Percentiles rank a stretch among this genome's conserved stretches.
Evolutionary conservation across 192 early-diverging fungal species (phyloP).

Genomic region (Coemansia sp.): DNA sequence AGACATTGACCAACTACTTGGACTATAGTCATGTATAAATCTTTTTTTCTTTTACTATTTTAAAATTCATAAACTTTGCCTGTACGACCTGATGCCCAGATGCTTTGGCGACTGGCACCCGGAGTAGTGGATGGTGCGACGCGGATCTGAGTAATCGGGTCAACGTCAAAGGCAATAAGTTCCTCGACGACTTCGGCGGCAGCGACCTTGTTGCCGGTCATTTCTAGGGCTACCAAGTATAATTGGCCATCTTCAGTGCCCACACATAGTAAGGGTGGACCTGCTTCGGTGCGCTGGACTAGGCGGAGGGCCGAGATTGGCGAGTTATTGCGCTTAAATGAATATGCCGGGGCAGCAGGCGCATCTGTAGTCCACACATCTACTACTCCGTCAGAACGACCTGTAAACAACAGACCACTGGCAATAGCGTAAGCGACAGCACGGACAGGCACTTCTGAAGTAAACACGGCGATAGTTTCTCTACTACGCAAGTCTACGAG

Average conservation of each 20-base stretch:
- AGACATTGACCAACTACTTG: constrained; percentile 27
- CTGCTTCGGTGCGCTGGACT: constrained; percentile 16
- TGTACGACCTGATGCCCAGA: constrained; percentile 46
- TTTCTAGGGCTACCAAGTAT: constrained; percentile 13
- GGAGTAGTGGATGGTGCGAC: not conserved
- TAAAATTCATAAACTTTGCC: constrained; percentile 39
- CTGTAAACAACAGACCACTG: constrained; percentile 15
- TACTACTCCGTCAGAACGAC: constrained; percentile 38
- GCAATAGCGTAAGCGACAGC: constrained; percentile 38
- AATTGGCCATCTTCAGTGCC: constrained; percentile 55
- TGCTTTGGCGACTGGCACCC: constrained; percentile 25
- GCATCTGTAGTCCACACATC: constrained; percentile 23
- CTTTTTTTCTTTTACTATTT: not conserved
- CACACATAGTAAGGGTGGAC: constrained; percentile 29
- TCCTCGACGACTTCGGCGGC: constrained; percentile 38
- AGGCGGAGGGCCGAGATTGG: constrained; percentile 34
- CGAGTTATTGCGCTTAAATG: constrained; percentile 39
- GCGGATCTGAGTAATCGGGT: constrained; percentile 49
- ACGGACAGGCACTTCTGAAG: constrained; percentile 26
- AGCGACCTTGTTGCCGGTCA: not conserved
- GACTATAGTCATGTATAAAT: constrained; percentile 5
- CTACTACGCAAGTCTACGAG: constrained; percentile 24
- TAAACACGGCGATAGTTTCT: constrained; percentile 21
- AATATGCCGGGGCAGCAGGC: constrained; percentile 1
- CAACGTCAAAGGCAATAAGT: constrained; percentile 49